These are phyloP conservation scores for Lepidium campestre DNA, from an alignment of 441 rosid genomes.

Conservation along the genomic window DNA sequence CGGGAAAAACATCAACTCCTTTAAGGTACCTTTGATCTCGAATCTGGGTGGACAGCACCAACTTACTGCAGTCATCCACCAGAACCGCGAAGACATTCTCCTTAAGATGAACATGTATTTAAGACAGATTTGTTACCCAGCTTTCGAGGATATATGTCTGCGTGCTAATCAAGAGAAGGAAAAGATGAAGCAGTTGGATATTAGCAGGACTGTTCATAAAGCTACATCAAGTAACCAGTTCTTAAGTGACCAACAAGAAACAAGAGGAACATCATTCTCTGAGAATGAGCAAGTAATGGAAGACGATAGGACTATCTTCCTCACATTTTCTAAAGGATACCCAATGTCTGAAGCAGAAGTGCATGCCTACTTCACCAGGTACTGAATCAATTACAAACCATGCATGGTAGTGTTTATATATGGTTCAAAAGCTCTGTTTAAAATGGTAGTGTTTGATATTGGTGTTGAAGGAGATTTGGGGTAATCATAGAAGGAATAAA, in stretches of 20 bases:
- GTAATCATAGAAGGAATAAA: slow-evolving; percentile 37
- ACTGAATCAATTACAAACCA: not conserved
- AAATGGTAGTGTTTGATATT: not conserved
- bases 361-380: slow-evolving; percentile 48
- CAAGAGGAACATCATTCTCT: not conserved
- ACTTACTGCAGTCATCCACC: slow-evolving; percentile 30
- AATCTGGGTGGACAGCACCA: slow-evolving; percentile 15
- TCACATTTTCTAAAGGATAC: slow-evolving; percentile 71
- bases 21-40: slow-evolving; percentile 28
- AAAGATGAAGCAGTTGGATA: not conserved
- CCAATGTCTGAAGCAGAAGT: slow-evolving; percentile 52
- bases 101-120: slow-evolving; percentile 27
- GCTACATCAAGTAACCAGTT: slow-evolving; percentile 1
- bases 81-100: slow-evolving; percentile 24
- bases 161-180: not conserved
- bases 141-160: slow-evolving; percentile 43
- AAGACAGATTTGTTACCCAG: slow-evolving; percentile 37
- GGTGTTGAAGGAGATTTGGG: slow-evolving; percentile 50
- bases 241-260: slow-evolving; percentile 21
- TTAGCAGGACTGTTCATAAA: not conserved
- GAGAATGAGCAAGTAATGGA: not conserved
- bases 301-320: slow-evolving; percentile 61
- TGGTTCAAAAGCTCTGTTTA: too few relatives aligned
- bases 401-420: too few relatives aligned
- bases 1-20: not conserved